Conservation (phyloP, 192 early-diverging fungal species). For the Lobosporangium transversale region DNA sequence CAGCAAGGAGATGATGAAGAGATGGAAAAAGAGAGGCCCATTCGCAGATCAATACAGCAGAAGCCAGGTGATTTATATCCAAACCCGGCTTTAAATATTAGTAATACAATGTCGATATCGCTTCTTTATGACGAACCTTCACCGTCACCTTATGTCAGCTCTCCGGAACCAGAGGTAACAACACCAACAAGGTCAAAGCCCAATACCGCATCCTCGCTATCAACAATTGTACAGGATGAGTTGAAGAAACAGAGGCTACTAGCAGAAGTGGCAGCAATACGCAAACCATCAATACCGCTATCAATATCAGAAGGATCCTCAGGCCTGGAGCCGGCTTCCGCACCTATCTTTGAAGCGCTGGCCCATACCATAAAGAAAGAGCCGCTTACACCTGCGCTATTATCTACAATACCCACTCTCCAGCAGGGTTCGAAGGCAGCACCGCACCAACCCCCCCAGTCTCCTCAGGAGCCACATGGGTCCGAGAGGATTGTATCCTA, state of each 20-base stretch:
- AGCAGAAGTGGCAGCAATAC: slow-evolving; percentile 3
- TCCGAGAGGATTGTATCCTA: too few relatives aligned
- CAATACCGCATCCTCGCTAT: neutral
- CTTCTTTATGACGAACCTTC: neutral
- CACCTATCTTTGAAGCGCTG: too few relatives aligned
- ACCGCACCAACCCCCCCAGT: too few relatives aligned
- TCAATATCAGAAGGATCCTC: neutral
- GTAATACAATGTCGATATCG: too few relatives aligned
- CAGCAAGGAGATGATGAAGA: neutral
- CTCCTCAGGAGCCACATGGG: too few relatives aligned
- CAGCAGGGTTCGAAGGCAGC: too few relatives aligned
- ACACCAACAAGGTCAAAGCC: neutral
- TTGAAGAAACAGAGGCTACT: slow-evolving; percentile 5
- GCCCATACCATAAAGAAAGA: too few relatives aligned
- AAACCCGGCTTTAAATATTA: neutral
- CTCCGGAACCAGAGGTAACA: neutral
- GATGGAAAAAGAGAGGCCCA: neutral
- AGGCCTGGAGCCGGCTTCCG: too few relatives aligned
- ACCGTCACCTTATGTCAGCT: neutral
- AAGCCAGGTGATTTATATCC: neutral
- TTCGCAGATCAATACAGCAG: neutral
- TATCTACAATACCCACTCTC: too few relatives aligned
- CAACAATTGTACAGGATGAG: neutral
- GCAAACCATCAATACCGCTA: neutral
- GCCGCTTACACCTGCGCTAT: too few relatives aligned